Conservation (phyloP, 176 grass and related monocot genomes). For the Aegilops umbellulata region DNA sequence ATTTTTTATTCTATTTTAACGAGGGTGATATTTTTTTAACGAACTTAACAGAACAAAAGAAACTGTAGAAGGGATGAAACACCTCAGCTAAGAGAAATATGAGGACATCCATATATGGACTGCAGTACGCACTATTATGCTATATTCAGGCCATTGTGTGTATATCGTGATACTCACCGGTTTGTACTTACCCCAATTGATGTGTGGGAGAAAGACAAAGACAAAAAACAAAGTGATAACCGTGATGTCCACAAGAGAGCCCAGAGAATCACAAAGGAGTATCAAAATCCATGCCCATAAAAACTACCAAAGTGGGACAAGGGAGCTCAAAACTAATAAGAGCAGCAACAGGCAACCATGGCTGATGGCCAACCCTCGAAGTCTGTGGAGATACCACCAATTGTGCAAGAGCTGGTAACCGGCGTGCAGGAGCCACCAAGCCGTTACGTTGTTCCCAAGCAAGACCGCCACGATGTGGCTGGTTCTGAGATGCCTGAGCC, state of each 20-base stretch:
- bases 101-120: neutral
- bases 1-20: neutral
- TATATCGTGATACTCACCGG: neutral
- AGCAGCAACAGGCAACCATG: constrained; percentile 7
- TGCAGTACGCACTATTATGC: neutral
- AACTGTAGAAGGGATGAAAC: neutral
- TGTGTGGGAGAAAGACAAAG: neutral
- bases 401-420: constrained; percentile 45
- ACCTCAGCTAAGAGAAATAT: neutral
- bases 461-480: neutral
- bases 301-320: neutral
- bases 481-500: neutral
- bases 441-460: constrained; percentile 30
- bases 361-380: constrained; percentile 23
- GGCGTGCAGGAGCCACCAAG: constrained; percentile 31
- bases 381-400: neutral
- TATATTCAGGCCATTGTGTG: neutral
- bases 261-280: neutral
- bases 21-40: neutral
- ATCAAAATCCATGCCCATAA: neutral
- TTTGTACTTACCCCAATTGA: neutral
- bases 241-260: neutral
- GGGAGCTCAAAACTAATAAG: neutral
- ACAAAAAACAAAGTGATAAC: neutral
- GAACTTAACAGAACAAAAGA: neutral